Evolutionary conservation across 306 rosid species (phyloP).

Genomic region (Castanospermum australe): DNA sequence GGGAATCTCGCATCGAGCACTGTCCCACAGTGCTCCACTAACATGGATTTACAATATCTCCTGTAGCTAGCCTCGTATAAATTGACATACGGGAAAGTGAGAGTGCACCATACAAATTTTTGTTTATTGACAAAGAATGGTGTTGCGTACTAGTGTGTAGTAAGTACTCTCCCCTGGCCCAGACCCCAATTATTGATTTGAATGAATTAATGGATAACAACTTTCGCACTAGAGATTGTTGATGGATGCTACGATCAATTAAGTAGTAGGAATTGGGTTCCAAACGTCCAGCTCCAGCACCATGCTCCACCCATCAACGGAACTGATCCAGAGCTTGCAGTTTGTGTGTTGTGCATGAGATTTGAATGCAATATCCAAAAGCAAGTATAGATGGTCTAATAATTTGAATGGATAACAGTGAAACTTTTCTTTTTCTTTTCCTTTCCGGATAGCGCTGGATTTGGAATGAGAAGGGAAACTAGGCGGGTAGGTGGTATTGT

Average conservation of each 20-base stretch:
- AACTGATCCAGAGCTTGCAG: not conserved
- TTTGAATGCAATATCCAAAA: not conserved
- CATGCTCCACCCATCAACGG: not conserved
- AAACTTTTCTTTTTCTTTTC: not conserved
- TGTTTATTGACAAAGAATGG: not conserved
- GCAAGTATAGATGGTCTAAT: not conserved
- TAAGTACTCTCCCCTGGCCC: not conserved
- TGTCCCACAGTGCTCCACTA: not conserved
- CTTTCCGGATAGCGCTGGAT: too few relatives aligned
- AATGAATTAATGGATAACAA: not conserved
- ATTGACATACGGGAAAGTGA: not conserved
- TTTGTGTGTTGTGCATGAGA: not conserved
- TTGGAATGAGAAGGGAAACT: too few relatives aligned
- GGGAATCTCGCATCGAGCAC: not conserved
- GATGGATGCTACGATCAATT: not conserved
- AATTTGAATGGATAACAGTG: not conserved
- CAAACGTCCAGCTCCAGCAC: not conserved
- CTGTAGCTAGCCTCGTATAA: not conserved
- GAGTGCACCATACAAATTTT: not conserved
- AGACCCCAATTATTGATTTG: not conserved
- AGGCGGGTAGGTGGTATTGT: not conserved
- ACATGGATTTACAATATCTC: not conserved
- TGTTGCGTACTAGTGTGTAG: not conserved
- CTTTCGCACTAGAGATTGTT: not conserved
- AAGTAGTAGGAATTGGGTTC: not conserved